A percentile compares a stretch with the other conserved stretches of the same genome.
Evolutionary conservation across 176 grass and related monocot genomes (phyloP).

Genomic region (Alopecurus myosuroides): DNA sequence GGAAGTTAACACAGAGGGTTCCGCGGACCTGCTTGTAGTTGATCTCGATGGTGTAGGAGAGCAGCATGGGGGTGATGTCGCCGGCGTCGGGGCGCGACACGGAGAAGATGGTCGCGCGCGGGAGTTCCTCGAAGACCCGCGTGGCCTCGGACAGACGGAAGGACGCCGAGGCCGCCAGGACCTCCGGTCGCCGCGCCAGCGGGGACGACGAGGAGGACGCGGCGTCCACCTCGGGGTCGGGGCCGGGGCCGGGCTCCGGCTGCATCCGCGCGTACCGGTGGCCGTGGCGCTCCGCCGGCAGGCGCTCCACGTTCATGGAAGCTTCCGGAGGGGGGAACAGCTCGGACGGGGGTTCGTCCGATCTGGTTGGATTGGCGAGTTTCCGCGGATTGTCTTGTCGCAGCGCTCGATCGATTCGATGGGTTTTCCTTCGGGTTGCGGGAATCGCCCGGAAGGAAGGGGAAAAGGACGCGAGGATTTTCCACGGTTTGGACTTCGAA

Average conservation of each 20-base stretch:
- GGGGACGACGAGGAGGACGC: not conserved
- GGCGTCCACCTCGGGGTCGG: not conserved
- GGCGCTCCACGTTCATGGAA: conserved; percentile 52
- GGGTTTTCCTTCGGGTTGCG: conserved; percentile 1
- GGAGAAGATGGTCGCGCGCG: conserved; percentile 58
- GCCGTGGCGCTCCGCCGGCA: conserved; percentile 26
- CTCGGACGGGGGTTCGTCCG: not conserved
- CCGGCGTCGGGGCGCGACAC: conserved; percentile 82
- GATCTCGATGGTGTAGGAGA: conserved; percentile 92
- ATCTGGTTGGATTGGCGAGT: conserved; percentile 32
- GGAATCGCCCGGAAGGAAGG: not conserved
- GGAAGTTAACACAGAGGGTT: not conserved
- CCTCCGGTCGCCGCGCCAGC: conserved; percentile 34
- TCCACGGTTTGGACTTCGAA: not conserved
- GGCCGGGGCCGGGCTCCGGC: conserved; percentile 1
- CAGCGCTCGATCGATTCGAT: not conserved
- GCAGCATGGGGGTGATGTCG: conserved; percentile 92
- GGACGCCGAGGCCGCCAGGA: conserved; percentile 54
- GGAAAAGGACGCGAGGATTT: not conserved
- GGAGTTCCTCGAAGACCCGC: conserved; percentile 78
- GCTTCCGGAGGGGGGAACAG: not conserved
- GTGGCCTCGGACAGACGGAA: conserved; percentile 51
- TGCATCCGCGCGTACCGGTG: conserved; percentile 56
- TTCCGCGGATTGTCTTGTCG: not conserved
- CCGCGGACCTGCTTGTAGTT: conserved; percentile 81